These are phyloP conservation scores for Bruguiera hainesii DNA, from an alignment of 441 rosid genomes.

Conservation along the genomic window DNA sequence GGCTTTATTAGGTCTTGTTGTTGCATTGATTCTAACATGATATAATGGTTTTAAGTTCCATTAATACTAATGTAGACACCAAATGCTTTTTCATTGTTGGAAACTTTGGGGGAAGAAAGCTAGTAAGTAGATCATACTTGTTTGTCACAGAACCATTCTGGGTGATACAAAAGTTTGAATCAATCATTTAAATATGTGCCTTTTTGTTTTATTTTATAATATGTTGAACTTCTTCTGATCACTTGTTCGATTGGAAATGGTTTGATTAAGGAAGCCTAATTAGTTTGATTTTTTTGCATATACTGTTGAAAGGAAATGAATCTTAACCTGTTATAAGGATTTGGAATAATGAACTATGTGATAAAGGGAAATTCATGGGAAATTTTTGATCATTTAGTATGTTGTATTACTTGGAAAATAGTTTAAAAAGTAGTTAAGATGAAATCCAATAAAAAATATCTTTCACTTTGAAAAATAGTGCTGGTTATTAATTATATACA, in stretches of 20 bases:
- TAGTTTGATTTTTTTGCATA: not conserved
- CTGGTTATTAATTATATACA: not conserved
- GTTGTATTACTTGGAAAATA: not conserved
- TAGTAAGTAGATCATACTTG: constrained; percentile 66
- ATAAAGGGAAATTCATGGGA: not conserved
- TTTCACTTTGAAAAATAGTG: not conserved
- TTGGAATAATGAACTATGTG: not conserved
- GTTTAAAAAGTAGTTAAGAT: too few relatives aligned
- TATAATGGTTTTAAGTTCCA: constrained; percentile 14
- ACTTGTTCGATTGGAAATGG: not conserved
- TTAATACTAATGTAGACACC: constrained; percentile 68
- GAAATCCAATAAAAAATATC: too few relatives aligned
- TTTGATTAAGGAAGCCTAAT: constrained; percentile 3
- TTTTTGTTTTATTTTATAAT: not conserved
- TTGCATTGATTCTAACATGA: not conserved
- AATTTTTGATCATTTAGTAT: not conserved
- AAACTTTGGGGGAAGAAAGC: constrained; percentile 64
- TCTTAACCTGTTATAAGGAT: not conserved
- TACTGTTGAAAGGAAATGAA: not conserved
- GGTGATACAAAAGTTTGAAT: constrained; percentile 44
- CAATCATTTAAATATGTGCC: not conserved
- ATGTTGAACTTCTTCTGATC: not conserved
- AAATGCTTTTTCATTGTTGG: constrained; percentile 67
- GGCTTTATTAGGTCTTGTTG: not conserved
- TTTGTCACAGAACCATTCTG: constrained; percentile 64